Conservation (phyloP, 345 rosid species). For the Eucalyptus marginata region DNA sequence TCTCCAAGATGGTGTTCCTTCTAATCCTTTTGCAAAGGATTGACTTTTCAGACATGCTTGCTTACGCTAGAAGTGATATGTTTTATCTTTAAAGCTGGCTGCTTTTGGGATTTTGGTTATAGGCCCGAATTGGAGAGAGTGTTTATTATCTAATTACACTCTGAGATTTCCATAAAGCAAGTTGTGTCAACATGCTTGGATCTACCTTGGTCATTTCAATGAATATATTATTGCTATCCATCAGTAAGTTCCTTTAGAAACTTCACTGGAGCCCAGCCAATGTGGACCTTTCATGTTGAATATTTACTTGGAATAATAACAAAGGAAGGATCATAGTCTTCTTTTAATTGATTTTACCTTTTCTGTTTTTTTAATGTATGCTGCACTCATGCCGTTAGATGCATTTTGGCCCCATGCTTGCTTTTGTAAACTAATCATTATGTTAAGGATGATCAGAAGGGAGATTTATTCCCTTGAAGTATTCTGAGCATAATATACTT, state of each 20-base stretch:
- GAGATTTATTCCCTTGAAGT: not conserved
- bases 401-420: not conserved
- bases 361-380: not conserved
- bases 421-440: not conserved
- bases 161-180: not conserved
- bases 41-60: not conserved
- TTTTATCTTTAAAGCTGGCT: not conserved
- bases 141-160: not conserved
- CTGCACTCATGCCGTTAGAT: not conserved
- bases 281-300: not conserved
- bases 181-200: not conserved
- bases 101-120: not conserved
- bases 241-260: not conserved
- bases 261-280: not conserved
- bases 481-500: not conserved
- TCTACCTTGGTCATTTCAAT: not conserved
- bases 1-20: not conserved
- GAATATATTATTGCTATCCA: not conserved
- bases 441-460: not conserved
- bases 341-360: not conserved
- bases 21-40: not conserved
- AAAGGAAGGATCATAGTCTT: not conserved
- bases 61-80: not conserved
- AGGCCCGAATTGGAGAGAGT: not conserved
- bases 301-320: not conserved